Evolutionary conservation across 1,284 basidiomycete species (phyloP).

Genomic region (Omphalotus olearius): DNA sequence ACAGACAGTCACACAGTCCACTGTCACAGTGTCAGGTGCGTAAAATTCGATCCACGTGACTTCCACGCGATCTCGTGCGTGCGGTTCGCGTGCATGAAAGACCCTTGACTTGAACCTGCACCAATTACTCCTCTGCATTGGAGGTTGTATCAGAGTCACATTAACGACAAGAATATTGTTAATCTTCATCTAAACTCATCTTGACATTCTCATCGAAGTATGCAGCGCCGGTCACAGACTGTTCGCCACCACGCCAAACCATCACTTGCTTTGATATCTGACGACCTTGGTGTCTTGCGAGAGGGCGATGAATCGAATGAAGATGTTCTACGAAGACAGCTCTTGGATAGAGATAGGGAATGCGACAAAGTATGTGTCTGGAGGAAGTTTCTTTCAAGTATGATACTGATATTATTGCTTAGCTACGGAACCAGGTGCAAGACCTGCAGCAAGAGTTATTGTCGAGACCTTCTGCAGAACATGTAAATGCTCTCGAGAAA

Average conservation of each 20-base stretch:
- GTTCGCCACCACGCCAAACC: conserved; percentile 48
- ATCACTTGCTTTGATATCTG: conserved; percentile 39
- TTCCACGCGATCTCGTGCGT: too few relatives aligned
- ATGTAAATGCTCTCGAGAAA: conserved; percentile 56
- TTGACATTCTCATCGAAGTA: too few relatives aligned
- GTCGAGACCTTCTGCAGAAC: conserved; percentile 60
- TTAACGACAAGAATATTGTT: too few relatives aligned
- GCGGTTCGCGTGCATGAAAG: too few relatives aligned
- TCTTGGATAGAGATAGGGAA: conserved; percentile 69
- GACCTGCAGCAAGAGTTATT: conserved; percentile 52
- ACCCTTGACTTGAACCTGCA: too few relatives aligned
- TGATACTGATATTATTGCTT: neutral
- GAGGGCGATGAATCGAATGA: conserved; percentile 60
- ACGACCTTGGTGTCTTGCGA: conserved; percentile 58
- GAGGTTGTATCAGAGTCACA: too few relatives aligned
- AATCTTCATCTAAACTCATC: too few relatives aligned
- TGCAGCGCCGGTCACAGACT: conserved; percentile 47
- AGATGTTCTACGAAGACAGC: conserved; percentile 55
- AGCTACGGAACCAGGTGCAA: conserved; percentile 1
- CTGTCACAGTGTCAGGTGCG: too few relatives aligned
- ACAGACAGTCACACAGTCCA: too few relatives aligned
- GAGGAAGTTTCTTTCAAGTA: neutral
- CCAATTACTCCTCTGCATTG: too few relatives aligned
- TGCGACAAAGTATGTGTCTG: conserved; percentile 53
- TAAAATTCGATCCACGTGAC: too few relatives aligned